Conservation (phyloP, 2,329 filamentous ascomycete species). For the Exserohilum rostratum region DNA sequence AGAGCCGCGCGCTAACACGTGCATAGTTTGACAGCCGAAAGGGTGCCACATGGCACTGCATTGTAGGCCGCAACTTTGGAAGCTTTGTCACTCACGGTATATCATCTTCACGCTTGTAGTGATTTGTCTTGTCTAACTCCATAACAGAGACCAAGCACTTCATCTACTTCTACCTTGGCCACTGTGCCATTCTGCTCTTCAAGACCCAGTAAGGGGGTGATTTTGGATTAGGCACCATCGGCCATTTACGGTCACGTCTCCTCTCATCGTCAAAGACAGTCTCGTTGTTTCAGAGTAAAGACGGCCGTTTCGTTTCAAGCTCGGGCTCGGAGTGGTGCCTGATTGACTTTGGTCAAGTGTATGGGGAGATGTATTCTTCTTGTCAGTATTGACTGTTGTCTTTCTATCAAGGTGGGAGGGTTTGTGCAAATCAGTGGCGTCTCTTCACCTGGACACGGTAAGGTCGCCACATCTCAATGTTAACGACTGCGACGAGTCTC, state of each 20-base stretch:
- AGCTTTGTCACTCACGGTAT: slow-evolving; percentile 98
- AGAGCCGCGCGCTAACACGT: slow-evolving; percentile 22
- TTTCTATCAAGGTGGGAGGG: slow-evolving; percentile 6
- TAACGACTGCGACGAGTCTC: slow-evolving; percentile 33
- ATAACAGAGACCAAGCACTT: slow-evolving; percentile 94
- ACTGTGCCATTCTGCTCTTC: slow-evolving; percentile 97
- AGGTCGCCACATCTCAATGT: slow-evolving; percentile 11
- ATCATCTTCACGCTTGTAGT: slow-evolving; percentile 24
- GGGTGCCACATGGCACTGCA: slow-evolving; percentile 99
- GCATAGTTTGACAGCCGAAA: slow-evolving; percentile 91
- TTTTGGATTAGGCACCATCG: slow-evolving; percentile 7
- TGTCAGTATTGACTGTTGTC: not conserved
- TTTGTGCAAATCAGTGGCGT: slow-evolving; percentile 7
- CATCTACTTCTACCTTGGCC: slow-evolving; percentile 99
- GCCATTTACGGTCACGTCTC: slow-evolving; percentile 5
- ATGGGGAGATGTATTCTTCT: not conserved
- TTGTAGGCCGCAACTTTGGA: slow-evolving; percentile 97
- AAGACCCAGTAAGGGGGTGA: slow-evolving; percentile 78
- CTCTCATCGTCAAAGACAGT: slow-evolving; percentile 1
- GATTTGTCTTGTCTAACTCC: slow-evolving; percentile 17
- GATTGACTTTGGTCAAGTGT: not conserved
- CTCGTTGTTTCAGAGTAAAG: slow-evolving; percentile 1
- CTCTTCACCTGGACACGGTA: not conserved
- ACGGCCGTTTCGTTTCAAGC: slow-evolving; percentile 8
- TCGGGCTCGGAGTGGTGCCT: slow-evolving; percentile 10